Conservation (phyloP, 192 early-diverging fungal species). For the Coemansia umbellata region DNA sequence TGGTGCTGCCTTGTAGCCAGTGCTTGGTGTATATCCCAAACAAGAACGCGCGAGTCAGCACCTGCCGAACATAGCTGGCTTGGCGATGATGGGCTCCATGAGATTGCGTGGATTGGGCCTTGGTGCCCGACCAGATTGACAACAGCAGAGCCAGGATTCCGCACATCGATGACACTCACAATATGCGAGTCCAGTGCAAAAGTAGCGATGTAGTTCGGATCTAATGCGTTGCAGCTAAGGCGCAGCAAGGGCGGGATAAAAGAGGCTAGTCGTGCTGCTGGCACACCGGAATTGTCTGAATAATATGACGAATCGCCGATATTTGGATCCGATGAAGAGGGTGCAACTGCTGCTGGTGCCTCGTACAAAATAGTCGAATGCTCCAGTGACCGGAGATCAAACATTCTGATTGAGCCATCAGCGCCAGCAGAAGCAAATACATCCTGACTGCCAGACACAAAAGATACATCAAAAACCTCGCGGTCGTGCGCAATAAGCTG, state of each 20-base stretch:
- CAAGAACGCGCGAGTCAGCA: conserved; percentile 84
- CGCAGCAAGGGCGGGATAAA: conserved; percentile 68
- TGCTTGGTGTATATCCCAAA: conserved; percentile 80
- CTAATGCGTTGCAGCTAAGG: conserved; percentile 84
- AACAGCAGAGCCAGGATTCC: conserved; percentile 84
- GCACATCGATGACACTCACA: conserved; percentile 89
- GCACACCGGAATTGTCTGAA: conserved; percentile 4
- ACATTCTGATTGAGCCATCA: conserved; percentile 95
- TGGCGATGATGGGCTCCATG: conserved; percentile 82
- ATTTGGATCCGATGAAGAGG: conserved; percentile 14
- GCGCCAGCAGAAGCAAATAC: conserved; percentile 98
- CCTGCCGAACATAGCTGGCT: conserved; percentile 83
- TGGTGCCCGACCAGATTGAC: conserved; percentile 77
- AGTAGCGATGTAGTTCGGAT: conserved; percentile 87
- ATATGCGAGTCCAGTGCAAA: conserved; percentile 78
- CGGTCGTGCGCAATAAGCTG: conserved; percentile 99
- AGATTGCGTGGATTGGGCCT: conserved; percentile 73
- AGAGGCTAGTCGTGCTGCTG: conserved; percentile 21
- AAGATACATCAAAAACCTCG: conserved; percentile 98
- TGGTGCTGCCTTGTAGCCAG: conserved; percentile 46
- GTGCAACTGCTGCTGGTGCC: conserved; percentile 54
- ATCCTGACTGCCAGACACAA: conserved; percentile 74
- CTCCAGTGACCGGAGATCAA: conserved; percentile 93
- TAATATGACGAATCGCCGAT: conserved; percentile 23
- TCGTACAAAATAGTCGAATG: conserved; percentile 99